These are phyloP conservation scores for Rhizopus microsporus DNA, from an alignment of 371 early-diverging fungal species.

Conservation along the genomic window DNA sequence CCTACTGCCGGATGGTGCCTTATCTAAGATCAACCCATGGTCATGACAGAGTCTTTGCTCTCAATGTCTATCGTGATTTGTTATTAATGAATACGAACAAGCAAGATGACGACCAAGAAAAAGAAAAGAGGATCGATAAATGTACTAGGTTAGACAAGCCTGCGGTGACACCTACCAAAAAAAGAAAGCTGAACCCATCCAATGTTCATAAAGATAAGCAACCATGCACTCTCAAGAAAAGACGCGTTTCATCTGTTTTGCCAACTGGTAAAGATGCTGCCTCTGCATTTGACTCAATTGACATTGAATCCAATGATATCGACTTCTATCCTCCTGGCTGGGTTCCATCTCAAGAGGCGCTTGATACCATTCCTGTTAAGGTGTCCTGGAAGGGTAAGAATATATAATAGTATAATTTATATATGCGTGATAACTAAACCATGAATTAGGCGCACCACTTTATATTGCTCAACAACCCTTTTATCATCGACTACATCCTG, in stretches of 20 bases:
- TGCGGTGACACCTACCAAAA: conserved; percentile 31
- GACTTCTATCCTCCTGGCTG: conserved; percentile 26
- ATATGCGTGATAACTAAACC: background rate
- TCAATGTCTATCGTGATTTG: conserved; percentile 28
- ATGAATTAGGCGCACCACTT: conserved; percentile 46
- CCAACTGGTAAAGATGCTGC: conserved; percentile 31
- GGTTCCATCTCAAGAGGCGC: conserved; percentile 22
- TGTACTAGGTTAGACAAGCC: conserved; percentile 29
- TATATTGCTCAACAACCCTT: conserved; percentile 42
- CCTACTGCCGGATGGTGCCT: conserved; percentile 25
- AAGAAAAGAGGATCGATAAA: conserved; percentile 6
- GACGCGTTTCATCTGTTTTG: conserved; percentile 25
- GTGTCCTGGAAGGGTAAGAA: conserved; percentile 38
- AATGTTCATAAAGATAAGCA: conserved; percentile 3
- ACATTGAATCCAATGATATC: conserved; percentile 26
- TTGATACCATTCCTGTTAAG: conserved; percentile 28
- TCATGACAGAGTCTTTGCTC: conserved; percentile 20
- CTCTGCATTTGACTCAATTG: conserved; percentile 31
- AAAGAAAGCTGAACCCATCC: conserved; percentile 14
- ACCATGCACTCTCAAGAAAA: conserved; percentile 9
- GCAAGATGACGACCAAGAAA: conserved; percentile 7
- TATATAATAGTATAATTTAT: background rate
- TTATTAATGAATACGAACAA: conserved; percentile 6
- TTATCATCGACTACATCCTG: conserved; percentile 47
- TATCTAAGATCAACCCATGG: conserved; percentile 8